Percentiles rank a stretch among this genome's conserved stretches.
These are phyloP conservation scores for Nitzschia sp. DNA, from an alignment of 108 stramenopile species.

Conservation along the genomic window DNA sequence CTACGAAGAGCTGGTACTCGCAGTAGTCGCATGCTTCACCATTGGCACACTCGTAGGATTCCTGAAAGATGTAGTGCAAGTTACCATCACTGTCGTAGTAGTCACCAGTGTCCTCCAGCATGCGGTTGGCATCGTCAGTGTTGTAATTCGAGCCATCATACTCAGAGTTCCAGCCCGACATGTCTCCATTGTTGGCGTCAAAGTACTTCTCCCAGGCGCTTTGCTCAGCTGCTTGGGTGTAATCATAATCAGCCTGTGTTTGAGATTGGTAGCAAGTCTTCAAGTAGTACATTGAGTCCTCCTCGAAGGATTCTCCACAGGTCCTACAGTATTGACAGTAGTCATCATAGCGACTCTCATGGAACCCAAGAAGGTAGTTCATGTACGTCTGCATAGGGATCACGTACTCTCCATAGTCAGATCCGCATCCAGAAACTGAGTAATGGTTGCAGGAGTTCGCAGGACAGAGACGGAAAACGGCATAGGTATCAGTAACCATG, in stretches of 20 bases:
- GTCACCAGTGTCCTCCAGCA: conserved; percentile 15
- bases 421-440: conserved; percentile 56
- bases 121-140: conserved; percentile 20
- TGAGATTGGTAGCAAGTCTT: conserved; percentile 4
- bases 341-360: conserved; percentile 50
- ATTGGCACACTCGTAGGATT: conserved; percentile 12
- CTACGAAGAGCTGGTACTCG: conserved; percentile 14
- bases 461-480: conserved; percentile 82
- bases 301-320: conserved; percentile 39
- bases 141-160: conserved; percentile 1
- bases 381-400: conserved; percentile 73
- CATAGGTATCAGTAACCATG: conserved; percentile 62
- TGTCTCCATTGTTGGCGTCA: conserved; percentile 26
- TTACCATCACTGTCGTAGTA: conserved; percentile 15
- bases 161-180: conserved; percentile 8
- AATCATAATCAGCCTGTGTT: conserved; percentile 7
- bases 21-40: conserved; percentile 25
- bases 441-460: conserved; percentile 54
- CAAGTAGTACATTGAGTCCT: conserved; percentile 4
- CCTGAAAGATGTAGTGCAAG: not conserved
- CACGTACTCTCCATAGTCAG: conserved; percentile 85
- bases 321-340: conserved; percentile 74
- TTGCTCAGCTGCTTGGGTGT: conserved; percentile 2
- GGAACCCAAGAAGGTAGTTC: conserved; percentile 48
- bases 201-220: conserved; percentile 23